Conservation (phyloP, 179 eudicot genomes). For the Pouteria campechiana region DNA sequence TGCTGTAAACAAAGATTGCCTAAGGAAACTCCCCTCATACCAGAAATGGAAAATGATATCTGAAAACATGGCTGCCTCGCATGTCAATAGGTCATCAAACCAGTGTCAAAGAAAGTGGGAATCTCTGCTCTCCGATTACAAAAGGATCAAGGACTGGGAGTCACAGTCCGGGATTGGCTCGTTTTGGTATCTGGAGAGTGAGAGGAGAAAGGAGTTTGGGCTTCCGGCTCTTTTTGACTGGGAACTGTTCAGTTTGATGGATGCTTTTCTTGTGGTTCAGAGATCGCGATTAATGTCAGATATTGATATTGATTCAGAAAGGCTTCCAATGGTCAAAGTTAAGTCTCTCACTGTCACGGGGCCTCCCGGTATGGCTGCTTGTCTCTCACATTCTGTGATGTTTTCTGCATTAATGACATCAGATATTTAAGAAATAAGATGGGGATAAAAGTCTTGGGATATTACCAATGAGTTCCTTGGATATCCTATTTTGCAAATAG, state of each 20-base stretch:
- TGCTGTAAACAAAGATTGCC: conserved; percentile 53
- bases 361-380: conserved; percentile 22
- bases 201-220: conserved; percentile 16
- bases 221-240: conserved; percentile 32
- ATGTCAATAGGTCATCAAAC: conserved; percentile 30
- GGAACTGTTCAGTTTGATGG: conserved; percentile 37
- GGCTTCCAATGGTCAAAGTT: too few relatives aligned
- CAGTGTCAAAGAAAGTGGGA: conserved; percentile 75
- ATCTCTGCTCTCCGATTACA: conserved; percentile 35
- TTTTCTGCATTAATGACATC: too few relatives aligned
- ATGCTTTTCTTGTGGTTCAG: conserved; percentile 17
- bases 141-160: conserved; percentile 23
- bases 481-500: not conserved
- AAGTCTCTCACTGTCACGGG: conserved; percentile 7
- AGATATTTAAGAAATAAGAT: conserved; percentile 12
- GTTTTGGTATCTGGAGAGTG: conserved; percentile 29
- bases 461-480: not conserved
- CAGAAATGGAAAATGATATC: conserved; percentile 66
- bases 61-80: conserved; percentile 57
- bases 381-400: not conserved
- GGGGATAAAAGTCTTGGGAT: conserved; percentile 1
- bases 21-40: conserved; percentile 42
- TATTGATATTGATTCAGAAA: conserved; percentile 44
- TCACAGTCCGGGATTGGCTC: conserved; percentile 5
- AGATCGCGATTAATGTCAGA: conserved; percentile 25